Conservation (phyloP, 257 asterid species). For the Thymus mandschuricus region DNA sequence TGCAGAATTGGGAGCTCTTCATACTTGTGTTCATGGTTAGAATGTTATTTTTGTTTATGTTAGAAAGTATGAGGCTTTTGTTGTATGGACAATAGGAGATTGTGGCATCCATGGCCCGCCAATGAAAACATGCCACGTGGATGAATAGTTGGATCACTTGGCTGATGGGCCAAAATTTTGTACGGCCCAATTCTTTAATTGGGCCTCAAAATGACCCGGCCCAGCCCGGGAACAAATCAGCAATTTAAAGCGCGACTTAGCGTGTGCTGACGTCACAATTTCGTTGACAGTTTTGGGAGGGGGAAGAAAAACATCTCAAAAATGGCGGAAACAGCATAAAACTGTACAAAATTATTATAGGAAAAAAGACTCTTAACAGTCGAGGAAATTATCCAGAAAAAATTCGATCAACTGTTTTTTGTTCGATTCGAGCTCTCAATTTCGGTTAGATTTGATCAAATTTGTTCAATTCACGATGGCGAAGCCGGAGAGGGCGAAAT, state of each 20-base stretch:
- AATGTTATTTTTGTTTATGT: neutral
- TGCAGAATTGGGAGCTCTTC: constrained; percentile 33
- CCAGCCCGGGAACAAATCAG: neutral
- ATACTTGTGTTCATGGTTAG: constrained; percentile 25
- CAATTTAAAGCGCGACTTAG: constrained; percentile 21
- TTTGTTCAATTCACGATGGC: constrained; percentile 49
- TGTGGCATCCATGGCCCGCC: constrained; percentile 35
- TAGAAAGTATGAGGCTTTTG: neutral
- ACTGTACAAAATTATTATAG: neutral
- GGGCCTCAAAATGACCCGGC: neutral
- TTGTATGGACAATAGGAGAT: constrained; percentile 49
- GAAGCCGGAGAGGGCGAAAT: constrained; percentile 62
- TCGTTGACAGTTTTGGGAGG: constrained; percentile 27
- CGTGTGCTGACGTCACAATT: constrained; percentile 10
- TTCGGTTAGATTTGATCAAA: neutral
- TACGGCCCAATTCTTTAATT: too few species aligned
- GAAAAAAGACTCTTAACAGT: neutral
- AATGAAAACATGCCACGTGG: constrained; percentile 18
- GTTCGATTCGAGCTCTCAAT: too few species aligned
- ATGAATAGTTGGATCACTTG: neutral
- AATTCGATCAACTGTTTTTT: constrained; percentile 15
- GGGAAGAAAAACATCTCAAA: constrained; percentile 10
- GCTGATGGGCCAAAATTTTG: too few species aligned
- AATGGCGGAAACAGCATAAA: constrained; percentile 43
- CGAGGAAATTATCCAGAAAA: neutral